Percentiles rank a stretch among this genome's conserved stretches.
phyloP scores from a whole-genome alignment of 352 stramenopile species.

The Phytophthora ramorum region DNA sequence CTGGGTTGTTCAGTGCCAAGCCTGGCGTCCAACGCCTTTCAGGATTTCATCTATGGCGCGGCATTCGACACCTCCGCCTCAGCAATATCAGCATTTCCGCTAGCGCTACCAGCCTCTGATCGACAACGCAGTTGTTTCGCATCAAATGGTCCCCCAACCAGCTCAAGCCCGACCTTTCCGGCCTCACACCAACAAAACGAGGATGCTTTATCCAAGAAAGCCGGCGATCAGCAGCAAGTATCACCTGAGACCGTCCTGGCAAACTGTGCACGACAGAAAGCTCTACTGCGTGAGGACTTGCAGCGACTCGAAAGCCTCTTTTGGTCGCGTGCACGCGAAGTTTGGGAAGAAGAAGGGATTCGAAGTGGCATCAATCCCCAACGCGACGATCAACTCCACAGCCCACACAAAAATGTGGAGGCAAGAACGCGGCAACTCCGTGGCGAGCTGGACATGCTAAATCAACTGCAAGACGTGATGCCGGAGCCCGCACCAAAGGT shows the following conservation, averaged over 20 bases:
- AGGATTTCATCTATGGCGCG: slow-evolving; percentile 35
- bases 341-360: slow-evolving; percentile 37
- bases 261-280: slow-evolving; percentile 44
- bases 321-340: slow-evolving; percentile 32
- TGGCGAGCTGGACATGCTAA: slow-evolving; percentile 17
- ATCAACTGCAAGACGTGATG: slow-evolving; percentile 12
- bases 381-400: slow-evolving; percentile 1
- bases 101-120: slow-evolving; percentile 16
- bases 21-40: slow-evolving; percentile 15
- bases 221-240: slow-evolving; percentile 7
- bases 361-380: slow-evolving; percentile 11
- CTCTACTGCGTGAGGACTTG: slow-evolving; percentile 38
- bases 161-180: neutral
- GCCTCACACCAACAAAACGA: slow-evolving; percentile 7
- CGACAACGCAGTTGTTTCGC: slow-evolving; percentile 20
- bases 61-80: slow-evolving; percentile 15
- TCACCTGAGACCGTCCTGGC: slow-evolving; percentile 35
- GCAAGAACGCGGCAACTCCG: slow-evolving; percentile 17
- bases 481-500: neutral
- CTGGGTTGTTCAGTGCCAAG: neutral
- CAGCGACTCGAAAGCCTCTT: slow-evolving; percentile 42
- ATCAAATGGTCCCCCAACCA: neutral
- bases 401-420: slow-evolving; percentile 4
- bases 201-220: slow-evolving; percentile 1
- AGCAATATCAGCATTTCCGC: slow-evolving; percentile 26